These are phyloP conservation scores for Hemileccinum rubropunctum DNA, from an alignment of 768 basidiomycete genomes.

Conservation along the genomic window DNA sequence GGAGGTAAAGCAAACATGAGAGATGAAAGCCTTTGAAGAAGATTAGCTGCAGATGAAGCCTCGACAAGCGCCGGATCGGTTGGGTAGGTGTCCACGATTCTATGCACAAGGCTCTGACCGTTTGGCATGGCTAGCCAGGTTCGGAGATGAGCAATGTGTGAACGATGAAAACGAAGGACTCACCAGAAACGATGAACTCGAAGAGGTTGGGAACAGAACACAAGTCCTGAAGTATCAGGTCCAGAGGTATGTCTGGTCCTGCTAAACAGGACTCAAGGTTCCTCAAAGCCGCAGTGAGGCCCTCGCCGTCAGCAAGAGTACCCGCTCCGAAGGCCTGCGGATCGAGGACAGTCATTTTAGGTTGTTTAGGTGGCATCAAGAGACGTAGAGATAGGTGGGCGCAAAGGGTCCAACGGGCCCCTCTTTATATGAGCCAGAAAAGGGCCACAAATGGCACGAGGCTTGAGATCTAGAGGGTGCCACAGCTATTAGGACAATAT, in stretches of 20 bases:
- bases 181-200: slow-evolving; percentile 30
- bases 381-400: too few species aligned
- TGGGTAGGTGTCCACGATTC: slow-evolving; percentile 36
- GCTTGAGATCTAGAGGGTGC: background rate
- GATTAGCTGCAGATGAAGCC: slow-evolving; percentile 15
- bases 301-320: slow-evolving; percentile 18
- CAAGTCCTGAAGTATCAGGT: slow-evolving; percentile 27
- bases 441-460: background rate
- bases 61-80: slow-evolving; percentile 17
- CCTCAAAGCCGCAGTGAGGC: slow-evolving; percentile 12
- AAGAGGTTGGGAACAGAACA: slow-evolving; percentile 27
- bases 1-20: slow-evolving; percentile 24
- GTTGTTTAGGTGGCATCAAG: background rate
- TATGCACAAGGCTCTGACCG: slow-evolving; percentile 14
- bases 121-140: slow-evolving; percentile 12
- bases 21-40: slow-evolving; percentile 28
- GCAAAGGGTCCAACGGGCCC: background rate
- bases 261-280: slow-evolving; percentile 26
- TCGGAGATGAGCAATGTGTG: background rate
- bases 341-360: slow-evolving; percentile 10
- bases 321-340: slow-evolving; percentile 17
- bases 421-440: background rate
- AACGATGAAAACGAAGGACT: background rate
- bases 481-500: too few species aligned
- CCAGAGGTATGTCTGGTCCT: slow-evolving; percentile 17